These are phyloP conservation scores for Mortierella sp. DNA, from an alignment of 371 early-diverging fungal genomes.

Conservation along the genomic window DNA sequence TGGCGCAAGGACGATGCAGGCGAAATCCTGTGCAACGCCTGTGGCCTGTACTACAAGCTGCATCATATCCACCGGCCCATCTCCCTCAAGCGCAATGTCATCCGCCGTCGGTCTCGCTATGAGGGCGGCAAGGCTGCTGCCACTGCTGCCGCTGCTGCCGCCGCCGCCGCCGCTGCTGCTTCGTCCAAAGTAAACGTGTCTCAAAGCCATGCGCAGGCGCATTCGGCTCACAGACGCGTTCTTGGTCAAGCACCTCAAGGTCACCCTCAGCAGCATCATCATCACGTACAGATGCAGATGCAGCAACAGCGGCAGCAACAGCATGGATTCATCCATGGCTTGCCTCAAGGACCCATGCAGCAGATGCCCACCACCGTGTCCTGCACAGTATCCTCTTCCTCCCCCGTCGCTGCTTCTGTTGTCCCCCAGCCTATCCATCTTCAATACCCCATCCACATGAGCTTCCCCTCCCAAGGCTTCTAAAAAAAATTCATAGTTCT, in stretches of 20 bases:
- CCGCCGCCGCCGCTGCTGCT: conserved; percentile 1
- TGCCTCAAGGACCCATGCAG: conserved; percentile 1
- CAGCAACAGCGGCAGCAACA: conserved; percentile 39
- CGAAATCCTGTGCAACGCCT: conserved; percentile 93
- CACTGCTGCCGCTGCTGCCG: not conserved
- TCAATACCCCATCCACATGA: conserved; percentile 9
- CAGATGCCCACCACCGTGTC: not conserved
- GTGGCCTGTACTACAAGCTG: conserved; percentile 95
- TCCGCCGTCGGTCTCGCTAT: conserved; percentile 84
- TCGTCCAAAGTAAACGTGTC: not conserved
- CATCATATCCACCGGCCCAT: conserved; percentile 89
- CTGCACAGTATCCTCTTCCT: not conserved
- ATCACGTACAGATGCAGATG: conserved; percentile 24
- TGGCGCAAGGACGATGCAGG: conserved; percentile 94
- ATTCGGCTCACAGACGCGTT: conserved; percentile 3
- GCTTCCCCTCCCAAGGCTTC: not conserved
- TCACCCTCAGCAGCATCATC: conserved; percentile 5
- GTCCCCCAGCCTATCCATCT: conserved; percentile 8
- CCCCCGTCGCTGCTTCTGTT: not conserved
- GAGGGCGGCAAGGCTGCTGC: conserved; percentile 60
- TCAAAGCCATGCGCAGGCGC: conserved; percentile 12
- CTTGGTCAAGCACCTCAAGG: not conserved
- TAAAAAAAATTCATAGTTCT: not conserved
- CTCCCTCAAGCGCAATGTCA: conserved; percentile 85
- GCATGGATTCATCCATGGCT: not conserved